Conservation (phyloP, 495 filamentous ascomycete genomes). For the Aspergillus steynii region DNA sequence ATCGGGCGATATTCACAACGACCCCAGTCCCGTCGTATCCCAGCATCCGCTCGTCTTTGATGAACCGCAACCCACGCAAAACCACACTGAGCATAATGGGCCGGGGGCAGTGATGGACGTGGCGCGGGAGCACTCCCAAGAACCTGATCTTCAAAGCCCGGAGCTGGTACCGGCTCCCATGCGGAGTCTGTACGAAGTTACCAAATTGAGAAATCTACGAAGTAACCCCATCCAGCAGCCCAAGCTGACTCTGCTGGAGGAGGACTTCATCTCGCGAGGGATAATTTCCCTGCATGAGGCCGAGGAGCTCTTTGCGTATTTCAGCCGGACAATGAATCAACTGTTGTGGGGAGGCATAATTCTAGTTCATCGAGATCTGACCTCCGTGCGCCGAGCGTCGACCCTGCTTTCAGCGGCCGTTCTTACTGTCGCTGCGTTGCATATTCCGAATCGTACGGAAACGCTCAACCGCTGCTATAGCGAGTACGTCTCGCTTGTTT, state of each 20-base stretch:
- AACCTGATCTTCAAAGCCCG: conserved; percentile 48
- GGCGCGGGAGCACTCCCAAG: conserved; percentile 54
- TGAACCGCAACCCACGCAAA: conserved; percentile 24
- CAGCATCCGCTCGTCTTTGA: conserved; percentile 32
- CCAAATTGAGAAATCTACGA: conserved; percentile 55
- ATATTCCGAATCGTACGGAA: conserved; percentile 51
- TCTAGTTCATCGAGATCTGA: conserved; percentile 50
- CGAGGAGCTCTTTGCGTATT: conserved; percentile 51
- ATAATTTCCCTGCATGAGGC: conserved; percentile 51
- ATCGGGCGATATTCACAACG: conserved; percentile 31
- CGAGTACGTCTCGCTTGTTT: conserved; percentile 54
- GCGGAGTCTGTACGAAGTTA: conserved; percentile 62
- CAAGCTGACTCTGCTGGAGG: conserved; percentile 47
- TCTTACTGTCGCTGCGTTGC: conserved; percentile 53
- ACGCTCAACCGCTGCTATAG: conserved; percentile 51
- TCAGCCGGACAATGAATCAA: conserved; percentile 55
- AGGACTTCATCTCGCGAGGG: conserved; percentile 54
- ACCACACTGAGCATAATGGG: conserved; percentile 28
- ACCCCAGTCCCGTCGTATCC: conserved; percentile 34
- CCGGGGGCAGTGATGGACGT: conserved; percentile 40
- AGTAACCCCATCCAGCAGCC: conserved; percentile 45
- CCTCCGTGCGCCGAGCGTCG: conserved; percentile 49
- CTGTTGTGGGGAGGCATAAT: conserved; percentile 59
- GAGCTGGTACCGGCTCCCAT: conserved; percentile 56
- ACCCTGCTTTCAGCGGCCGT: conserved; percentile 52